A percentile compares a stretch with the other conserved stretches of the same genome.
Evolutionary conservation across 2,329 filamentous ascomycete genomes (phyloP).

Genomic region (Ophiocordyceps camponoti-floridani): DNA sequence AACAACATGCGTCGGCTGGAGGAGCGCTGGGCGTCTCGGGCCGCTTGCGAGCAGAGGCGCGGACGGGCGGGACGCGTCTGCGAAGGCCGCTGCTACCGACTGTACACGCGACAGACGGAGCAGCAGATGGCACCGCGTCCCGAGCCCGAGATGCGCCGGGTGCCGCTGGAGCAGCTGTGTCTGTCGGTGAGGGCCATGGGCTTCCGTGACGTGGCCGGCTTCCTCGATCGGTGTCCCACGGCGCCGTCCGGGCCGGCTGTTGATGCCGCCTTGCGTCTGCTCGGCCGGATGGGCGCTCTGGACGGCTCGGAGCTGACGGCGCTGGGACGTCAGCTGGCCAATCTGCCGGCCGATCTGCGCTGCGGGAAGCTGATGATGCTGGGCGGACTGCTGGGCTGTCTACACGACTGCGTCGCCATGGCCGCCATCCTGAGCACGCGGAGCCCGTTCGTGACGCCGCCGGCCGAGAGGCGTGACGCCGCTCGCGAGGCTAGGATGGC

Average conservation of each 20-base stretch:
- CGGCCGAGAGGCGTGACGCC: constrained; percentile 66
- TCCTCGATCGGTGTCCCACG: constrained; percentile 73
- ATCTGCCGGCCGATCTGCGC: constrained; percentile 84
- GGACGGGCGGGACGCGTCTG: constrained; percentile 88
- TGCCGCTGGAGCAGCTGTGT: constrained; percentile 86
- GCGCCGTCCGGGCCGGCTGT: constrained; percentile 76
- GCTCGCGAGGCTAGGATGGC: constrained; percentile 56
- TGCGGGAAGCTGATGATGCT: constrained; percentile 93
- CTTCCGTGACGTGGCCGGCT: constrained; percentile 60
- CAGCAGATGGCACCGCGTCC: constrained; percentile 73
- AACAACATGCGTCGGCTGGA: constrained; percentile 90
- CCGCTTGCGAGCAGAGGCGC: constrained; percentile 84
- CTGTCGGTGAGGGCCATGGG: constrained; percentile 93
- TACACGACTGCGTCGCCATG: constrained; percentile 76
- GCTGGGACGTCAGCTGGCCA: constrained; percentile 79
- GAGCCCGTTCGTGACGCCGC: constrained; percentile 75
- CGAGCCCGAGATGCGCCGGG: constrained; percentile 83
- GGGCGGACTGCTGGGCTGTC: constrained; percentile 80
- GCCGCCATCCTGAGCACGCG: constrained; percentile 81
- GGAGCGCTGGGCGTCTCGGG: constrained; percentile 87
- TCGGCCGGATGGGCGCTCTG: constrained; percentile 75
- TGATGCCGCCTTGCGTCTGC: constrained; percentile 61
- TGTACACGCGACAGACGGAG: constrained; percentile 79
- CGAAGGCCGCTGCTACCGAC: constrained; percentile 83
- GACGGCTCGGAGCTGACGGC: constrained; percentile 77